Base-by-base conservation (phyloP, 208 protist genomes). In the Leishmania amazonensis region DNA sequence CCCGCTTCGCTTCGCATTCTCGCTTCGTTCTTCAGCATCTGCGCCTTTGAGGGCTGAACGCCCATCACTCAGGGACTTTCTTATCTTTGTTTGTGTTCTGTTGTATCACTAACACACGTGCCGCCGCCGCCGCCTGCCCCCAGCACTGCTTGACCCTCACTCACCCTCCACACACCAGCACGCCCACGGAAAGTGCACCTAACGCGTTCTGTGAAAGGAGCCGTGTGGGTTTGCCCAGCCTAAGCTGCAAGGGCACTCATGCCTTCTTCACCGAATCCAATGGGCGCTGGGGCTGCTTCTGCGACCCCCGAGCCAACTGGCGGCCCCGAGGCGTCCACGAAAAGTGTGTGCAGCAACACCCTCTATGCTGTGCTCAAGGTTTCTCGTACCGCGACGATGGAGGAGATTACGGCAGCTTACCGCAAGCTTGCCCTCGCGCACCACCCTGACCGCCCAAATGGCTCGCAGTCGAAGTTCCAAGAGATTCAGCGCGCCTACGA, bases 401-500 rank as follows among this genome's bases (percentile, higher is more conserved):
- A 91, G 4, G 95, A 98, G 78, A 96, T 99, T 62, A 93, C 90
- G 17, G 89, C 93, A 38, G 79, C 92, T n/a, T 99, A 96, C 81
- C 91, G 85, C 35, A 80, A 92, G n/a, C 82, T 97, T 17, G 96
- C 96, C 15, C 80, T 97, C 3, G 64, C 85, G 75, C 60, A 89
- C 58, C 97, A 99, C 78, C 97, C 96, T 0, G 96, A 98, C 83
- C 96, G 95, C 60, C 79, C 79, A 4, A 88, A 88, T 28, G 96
- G 95, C 15, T 89, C 87, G 13, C 83, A 51, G 2, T 96, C 97
- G 53, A 80, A 76, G 65, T 98, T 98, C 81, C 89, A 95, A 42
- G 62, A 90, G 54, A 90, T 99, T 15, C 96, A 94, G 74, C 87
- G 94, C 17, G 99, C 99, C 9, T 99, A 99, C 82, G 98, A 99